These are phyloP conservation scores for Hypomyces rosellus DNA, from an alignment of 2,329 filamentous ascomycete species.

Conservation along the genomic window DNA sequence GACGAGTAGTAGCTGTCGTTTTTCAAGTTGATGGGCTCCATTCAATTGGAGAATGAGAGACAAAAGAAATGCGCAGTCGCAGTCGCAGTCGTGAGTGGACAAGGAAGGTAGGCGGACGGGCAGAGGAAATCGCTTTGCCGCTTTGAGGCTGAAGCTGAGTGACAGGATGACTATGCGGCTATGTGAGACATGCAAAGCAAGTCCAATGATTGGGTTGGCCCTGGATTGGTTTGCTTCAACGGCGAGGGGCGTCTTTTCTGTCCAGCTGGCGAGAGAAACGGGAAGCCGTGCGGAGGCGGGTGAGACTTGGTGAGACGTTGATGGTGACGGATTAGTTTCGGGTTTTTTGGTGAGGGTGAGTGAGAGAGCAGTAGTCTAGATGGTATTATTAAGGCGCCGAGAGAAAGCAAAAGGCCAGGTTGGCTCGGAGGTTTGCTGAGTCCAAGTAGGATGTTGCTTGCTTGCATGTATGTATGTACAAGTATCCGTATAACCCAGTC, in stretches of 20 bases:
- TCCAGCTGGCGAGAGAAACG: slow-evolving; percentile 5
- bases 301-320: slow-evolving; percentile 8
- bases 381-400: too few species aligned
- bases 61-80: slow-evolving; percentile 1
- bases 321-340: neutral
- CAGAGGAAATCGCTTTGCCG: neutral
- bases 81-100: neutral
- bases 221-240: slow-evolving; percentile 4
- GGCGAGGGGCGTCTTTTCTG: neutral
- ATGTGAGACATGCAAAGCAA: slow-evolving; percentile 6
- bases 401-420: too few species aligned
- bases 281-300: slow-evolving; percentile 8
- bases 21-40: slow-evolving; percentile 10
- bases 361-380: slow-evolving; percentile 2
- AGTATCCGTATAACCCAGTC: too few species aligned
- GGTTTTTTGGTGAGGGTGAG: neutral
- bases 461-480: too few species aligned
- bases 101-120: neutral
- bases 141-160: neutral
- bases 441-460: too few species aligned
- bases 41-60: slow-evolving; percentile 12
- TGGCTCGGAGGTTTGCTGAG: too few species aligned
- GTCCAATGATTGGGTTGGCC: neutral
- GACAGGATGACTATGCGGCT: slow-evolving; percentile 16
- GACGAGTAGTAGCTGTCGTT: slow-evolving; percentile 7